Base-by-base conservation (phyloP, 2,329 filamentous ascomycete species). In the Ophiocordyceps robertsii region DNA sequence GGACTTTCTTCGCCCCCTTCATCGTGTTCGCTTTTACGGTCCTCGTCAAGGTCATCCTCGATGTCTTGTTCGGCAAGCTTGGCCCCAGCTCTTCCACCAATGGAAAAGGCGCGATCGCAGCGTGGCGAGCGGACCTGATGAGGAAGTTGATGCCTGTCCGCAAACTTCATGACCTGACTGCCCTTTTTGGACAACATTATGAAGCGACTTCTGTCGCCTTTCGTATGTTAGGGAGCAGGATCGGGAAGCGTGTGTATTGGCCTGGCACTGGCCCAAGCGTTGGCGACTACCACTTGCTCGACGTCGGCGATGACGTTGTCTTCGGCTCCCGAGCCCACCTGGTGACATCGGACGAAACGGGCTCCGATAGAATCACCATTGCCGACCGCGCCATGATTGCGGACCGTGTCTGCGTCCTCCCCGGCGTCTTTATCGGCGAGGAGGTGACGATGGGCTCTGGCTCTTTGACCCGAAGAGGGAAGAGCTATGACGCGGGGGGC, bases 251-350 rank as follows among this genome's bases (percentile, higher is more conserved):
- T 5, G 66, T 76, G 0, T 76, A 76, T 53, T 76, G 73, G 73
- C 73, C 72, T 3, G 72, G 72, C 9, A 73, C 69, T 14, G 72
- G 72, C 1, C 73, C 72, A 1, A 58, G 56, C 2, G 66, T 75
- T 31, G 64, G 68, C 14, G 70, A 76, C 47, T 76, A 74, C 47
- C 68, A 75, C 46, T 57, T 76, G 1, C 50, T 77, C 11, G 65
- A 76, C 21, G 61, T 77, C 46, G 73, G 73, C 10, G 66, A 75
- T 43, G 68, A 77, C 53, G 72, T 77, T n/a, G 71, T 77, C 10
- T 77, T 77, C 47, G 73, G 73, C 0, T 75, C 72, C 12, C 65
- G 72, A 3, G 68, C 72, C 3, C 65, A 73, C 43, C 50, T 77
- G 0, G 55, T 75, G 29, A 76, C 70, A 1, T 69, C 70, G 0